Evolutionary conservation across 2,329 filamentous ascomycete genomes (phyloP), one percentile per base, ranked within the genome.

Genomic region (Eurotiales sp.): DNA sequence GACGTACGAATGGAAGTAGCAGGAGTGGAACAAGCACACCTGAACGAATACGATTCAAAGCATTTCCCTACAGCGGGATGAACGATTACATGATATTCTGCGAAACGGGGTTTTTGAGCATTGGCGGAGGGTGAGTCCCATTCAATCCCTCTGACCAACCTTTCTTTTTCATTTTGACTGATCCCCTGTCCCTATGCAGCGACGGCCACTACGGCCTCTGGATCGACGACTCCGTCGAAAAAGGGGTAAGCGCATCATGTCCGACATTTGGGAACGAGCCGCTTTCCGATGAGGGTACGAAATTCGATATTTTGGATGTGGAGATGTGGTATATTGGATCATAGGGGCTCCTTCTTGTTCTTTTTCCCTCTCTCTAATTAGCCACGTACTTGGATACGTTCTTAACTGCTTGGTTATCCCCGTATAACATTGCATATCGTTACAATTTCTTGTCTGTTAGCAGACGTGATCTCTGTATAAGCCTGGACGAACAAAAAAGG

Each of bases 81-180:
- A 97, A 99, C 68, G 93, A 97, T 69, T 99, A 95, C 67, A 90
- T 92, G 75, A 93, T 97, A 59, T 87, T 95, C 63, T 97, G 92
- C 71, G 90, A 97, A 71, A 77, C 83, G 3, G 82, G 85, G 21
- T 97, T 88, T 66, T 71, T 99, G 39, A 93, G 88, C 62, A 79
- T 97, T 17, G 93, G 93, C 10, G 92, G 90, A 50, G 89, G 82
- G 72, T 83, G 62, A 70, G 77, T 69, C n/a, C n/a, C n/a, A n/a
- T 48, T 27, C 5, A 17, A 10, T 50, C 36, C 29, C 19, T 21
- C 34, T 21, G 7, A 23, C 10, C 19, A 11, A n/a, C n/a, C n/a
- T n/a, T 34, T 46, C 14, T 6, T 11, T 44, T 45, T 41, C 34
- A 25, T 17, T 15, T 47, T 17, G 29, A 46, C 29, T 48, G 12